Base-by-base conservation (phyloP, 495 filamentous ascomycete species). In the Rhizodiscina lignyota region DNA sequence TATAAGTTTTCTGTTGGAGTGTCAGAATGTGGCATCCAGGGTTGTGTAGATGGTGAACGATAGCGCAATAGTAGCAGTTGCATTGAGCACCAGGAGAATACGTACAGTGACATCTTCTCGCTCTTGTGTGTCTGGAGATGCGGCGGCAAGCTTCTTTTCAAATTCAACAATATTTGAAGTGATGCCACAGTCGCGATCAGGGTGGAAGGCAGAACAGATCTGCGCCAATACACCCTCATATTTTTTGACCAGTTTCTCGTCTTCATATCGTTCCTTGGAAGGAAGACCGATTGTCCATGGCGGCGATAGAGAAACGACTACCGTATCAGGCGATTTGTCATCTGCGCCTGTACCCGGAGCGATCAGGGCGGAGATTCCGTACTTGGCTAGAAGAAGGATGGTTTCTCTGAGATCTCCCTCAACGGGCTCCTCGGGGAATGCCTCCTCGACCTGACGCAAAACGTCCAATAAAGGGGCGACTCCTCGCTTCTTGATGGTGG, bases 241-340 rank as follows among this genome's bases (percentile, higher is more conserved):
- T 12, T 64, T 54, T 21, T 51, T 49, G 15, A 79, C 54, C 4
- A 64, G 53, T 15, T 67, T 48, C 0, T 62, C 60, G 38, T 77
- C 66, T 34, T 71, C 61, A 39, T 79, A 80, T 41, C 73, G 75
- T 43, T 78, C 70, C 37, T 73, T 68, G 1, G 72, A 64, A 16
- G 74, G 71, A 19, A 80, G 62, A 11, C 71, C 69, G 43, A 73
- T 68, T 30, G 52, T 43, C 0, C 52, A 48, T 28, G 69, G 70
- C 12, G 67, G 67, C 4, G 55, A 61, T 15, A 72, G 53, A 38
- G 67, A 59, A 13, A 77, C 60, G n/a, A 63, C 64, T 15, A 74
- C 64, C 34, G 63, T 66, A 47, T 76, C 70, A 19, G 75, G 76
- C 46, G 78, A 66, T 51, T 70, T 71, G 47, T 79, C 73, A 50